These are phyloP conservation scores for Dictyostelium intermedium DNA, from an alignment of 78 protist species.

Conservation along the genomic window DNA sequence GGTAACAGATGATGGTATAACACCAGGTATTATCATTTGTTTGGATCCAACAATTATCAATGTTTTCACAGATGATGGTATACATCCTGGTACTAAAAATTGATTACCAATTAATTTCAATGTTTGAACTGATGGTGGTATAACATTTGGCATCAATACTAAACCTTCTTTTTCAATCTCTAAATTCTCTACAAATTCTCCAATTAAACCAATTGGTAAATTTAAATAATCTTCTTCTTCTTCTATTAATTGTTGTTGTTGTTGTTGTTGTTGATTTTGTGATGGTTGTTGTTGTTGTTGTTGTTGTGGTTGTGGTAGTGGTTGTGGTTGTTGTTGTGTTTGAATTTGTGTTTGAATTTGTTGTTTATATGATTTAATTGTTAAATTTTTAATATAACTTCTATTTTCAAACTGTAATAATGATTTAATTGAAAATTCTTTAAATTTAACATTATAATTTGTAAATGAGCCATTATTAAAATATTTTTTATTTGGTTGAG, in stretches of 20 bases:
- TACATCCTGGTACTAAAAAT: not conserved
- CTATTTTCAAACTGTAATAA: not conserved
- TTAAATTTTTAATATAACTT: not conserved
- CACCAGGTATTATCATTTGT: conserved; percentile 7
- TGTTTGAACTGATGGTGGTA: not conserved
- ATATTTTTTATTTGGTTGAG: not conserved
- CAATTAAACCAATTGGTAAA: not conserved
- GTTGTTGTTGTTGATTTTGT: not conserved
- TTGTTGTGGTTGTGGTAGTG: not conserved
- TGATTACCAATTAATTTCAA: conserved; percentile 5
- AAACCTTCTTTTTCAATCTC: conserved; percentile 3
- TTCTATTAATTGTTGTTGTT: too few species aligned
- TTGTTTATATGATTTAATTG: not conserved
- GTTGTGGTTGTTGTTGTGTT: not conserved
- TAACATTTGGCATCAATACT: not conserved
- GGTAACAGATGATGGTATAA: not conserved
- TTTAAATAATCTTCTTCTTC: conserved; percentile 3
- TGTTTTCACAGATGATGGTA: not conserved
- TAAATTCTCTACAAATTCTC: not conserved
- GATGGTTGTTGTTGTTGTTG: not conserved
- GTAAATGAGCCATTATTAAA: conserved; percentile 1
- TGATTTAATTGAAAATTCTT: conserved; percentile 5
- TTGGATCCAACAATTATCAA: not conserved
- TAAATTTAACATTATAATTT: conserved; percentile 4
- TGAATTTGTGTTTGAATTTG: not conserved